phyloP scores from a whole-genome alignment of 306 rosid species.

The Glycine latifolia region DNA sequence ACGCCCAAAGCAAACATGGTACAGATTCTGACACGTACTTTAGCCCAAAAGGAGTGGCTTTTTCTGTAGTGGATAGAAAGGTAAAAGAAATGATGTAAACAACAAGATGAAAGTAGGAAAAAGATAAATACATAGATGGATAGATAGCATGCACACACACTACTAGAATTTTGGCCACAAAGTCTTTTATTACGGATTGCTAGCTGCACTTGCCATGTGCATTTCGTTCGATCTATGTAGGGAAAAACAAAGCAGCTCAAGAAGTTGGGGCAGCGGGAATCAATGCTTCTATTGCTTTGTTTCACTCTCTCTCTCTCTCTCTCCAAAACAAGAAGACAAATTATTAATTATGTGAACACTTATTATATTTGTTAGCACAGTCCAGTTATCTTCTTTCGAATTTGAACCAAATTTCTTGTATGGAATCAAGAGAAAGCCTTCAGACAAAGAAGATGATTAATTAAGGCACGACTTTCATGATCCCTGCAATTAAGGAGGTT shows the following conservation, averaged over 20 bases:
- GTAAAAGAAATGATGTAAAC: neutral
- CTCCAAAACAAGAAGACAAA: neutral
- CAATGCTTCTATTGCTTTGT: slow-evolving; percentile 2
- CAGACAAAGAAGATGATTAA: too few relatives aligned
- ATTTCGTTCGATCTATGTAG: neutral
- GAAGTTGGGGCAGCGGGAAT: slow-evolving; percentile 19
- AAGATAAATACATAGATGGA: neutral
- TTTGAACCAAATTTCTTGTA: too few relatives aligned
- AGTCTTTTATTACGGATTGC: neutral
- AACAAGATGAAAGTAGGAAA: neutral
- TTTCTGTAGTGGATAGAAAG: slow-evolving; percentile 13
- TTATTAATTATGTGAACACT: too few relatives aligned
- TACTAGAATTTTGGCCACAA: slow-evolving; percentile 14
- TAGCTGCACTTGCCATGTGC: slow-evolving; percentile 32
- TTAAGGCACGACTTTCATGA: neutral
- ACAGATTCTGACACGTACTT: neutral
- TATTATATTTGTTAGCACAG: neutral
- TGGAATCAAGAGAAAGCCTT: too few relatives aligned
- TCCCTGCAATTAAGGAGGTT: neutral
- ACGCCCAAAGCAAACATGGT: slow-evolving; percentile 17
- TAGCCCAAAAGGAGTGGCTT: slow-evolving; percentile 36
- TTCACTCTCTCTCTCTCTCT: neutral
- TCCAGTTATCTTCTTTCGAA: neutral
- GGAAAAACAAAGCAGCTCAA: slow-evolving; percentile 44
- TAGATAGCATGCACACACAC: neutral